phyloP scores from a whole-genome alignment of 1,284 basidiomycete genomes.

The Sanghuangporus sanghuang region DNA sequence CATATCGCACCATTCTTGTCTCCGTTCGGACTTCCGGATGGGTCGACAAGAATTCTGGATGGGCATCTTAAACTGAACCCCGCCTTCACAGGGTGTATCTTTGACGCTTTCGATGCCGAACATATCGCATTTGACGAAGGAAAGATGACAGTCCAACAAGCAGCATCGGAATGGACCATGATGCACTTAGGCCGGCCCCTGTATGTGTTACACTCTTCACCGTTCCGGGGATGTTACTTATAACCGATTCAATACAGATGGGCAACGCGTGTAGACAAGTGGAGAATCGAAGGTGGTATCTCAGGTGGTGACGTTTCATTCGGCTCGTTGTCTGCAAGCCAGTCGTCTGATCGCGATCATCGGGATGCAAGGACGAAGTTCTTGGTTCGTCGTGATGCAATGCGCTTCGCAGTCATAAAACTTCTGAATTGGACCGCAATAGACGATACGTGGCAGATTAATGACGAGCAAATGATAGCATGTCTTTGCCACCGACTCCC shows the following conservation, averaged over 20 bases:
- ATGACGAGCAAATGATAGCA: too few species aligned
- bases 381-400: not conserved
- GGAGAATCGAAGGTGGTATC: not conserved
- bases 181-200: too few species aligned
- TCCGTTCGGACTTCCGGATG: not conserved
- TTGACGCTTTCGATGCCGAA: not conserved
- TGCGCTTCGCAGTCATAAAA: not conserved
- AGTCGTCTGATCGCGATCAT: not conserved
- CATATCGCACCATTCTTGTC: not conserved
- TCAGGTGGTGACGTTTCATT: not conserved
- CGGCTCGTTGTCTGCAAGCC: not conserved
- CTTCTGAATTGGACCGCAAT: too few species aligned
- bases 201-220: not conserved
- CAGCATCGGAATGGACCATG: too few species aligned
- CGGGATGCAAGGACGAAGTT: not conserved
- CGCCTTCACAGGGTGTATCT: not conserved
- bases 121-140: not conserved
- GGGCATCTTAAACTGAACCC: not conserved
- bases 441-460: too few species aligned
- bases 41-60: not conserved
- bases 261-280: not conserved
- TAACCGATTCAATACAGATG: not conserved
- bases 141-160: not conserved
- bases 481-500: not conserved
- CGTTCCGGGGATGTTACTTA: not conserved